These are phyloP conservation scores for Prunus dulcis DNA, from an alignment of 306 rosid species.

Conservation along the genomic window DNA sequence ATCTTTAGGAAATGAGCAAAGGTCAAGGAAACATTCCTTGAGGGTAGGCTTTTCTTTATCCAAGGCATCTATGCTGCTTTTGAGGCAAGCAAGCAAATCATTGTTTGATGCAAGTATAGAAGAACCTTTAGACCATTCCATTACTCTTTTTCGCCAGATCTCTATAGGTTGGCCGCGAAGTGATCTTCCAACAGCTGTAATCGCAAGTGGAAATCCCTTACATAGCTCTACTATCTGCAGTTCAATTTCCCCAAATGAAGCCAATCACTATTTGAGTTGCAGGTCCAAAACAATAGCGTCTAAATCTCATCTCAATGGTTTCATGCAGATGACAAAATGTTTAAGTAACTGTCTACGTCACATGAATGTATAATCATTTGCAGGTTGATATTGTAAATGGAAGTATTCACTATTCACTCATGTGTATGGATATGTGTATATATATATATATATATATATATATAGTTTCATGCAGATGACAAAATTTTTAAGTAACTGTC, in stretches of 20 bases:
- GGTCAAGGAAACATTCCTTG: conserved; percentile 57
- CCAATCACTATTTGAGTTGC: too few species aligned
- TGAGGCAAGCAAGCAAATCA: conserved; percentile 33
- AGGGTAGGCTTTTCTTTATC: conserved; percentile 13
- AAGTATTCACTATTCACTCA: neutral
- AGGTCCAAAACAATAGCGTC: neutral
- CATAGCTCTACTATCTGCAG: conserved; percentile 50
- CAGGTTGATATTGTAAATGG: neutral
- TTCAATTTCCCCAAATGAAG: neutral
- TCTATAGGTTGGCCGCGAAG: conserved; percentile 12
- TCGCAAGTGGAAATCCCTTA: conserved; percentile 46
- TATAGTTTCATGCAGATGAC: conserved; percentile 20
- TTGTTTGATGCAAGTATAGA: conserved; percentile 23
- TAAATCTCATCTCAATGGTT: conserved; percentile 7
- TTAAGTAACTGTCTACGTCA: neutral
- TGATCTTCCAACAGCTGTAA: conserved; percentile 39
- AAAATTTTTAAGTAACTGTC: neutral
- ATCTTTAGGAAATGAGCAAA: conserved; percentile 58
- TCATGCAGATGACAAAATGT: conserved; percentile 14
- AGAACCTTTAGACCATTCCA: conserved; percentile 19
- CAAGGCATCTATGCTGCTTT: conserved; percentile 35
- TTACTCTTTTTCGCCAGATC: conserved; percentile 31
- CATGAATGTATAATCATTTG: neutral
- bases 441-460: too few species aligned
- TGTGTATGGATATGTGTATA: too few species aligned